Conservation (phyloP, 2,329 filamentous ascomycete genomes). For the Ustulina deusta region DNA sequence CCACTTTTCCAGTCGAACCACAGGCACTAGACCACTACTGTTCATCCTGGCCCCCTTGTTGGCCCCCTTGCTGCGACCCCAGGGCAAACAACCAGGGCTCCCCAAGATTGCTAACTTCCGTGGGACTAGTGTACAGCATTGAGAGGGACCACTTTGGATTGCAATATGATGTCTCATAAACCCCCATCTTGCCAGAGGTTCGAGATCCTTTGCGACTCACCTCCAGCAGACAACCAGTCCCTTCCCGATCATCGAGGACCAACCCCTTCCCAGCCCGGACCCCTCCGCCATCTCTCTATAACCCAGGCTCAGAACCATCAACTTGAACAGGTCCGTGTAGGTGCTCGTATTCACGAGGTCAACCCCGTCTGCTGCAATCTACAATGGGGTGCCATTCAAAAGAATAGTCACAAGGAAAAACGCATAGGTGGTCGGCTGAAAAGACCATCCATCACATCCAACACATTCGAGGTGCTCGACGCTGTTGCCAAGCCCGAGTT, state of each 20-base stretch:
- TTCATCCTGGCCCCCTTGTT: slow-evolving; percentile 36
- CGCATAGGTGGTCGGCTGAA: slow-evolving; percentile 41
- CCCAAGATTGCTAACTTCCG: slow-evolving; percentile 38
- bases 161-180: slow-evolving; percentile 43
- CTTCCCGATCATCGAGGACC: slow-evolving; percentile 29
- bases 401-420: slow-evolving; percentile 35
- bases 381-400: slow-evolving; percentile 36
- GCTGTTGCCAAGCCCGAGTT: slow-evolving; percentile 49
- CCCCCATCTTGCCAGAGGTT: slow-evolving; percentile 40
- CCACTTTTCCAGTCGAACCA: slow-evolving; percentile 10
- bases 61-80: slow-evolving; percentile 39
- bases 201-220: slow-evolving; percentile 48
- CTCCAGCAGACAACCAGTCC: slow-evolving; percentile 42
- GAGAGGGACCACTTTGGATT: slow-evolving; percentile 25
- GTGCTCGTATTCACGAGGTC: slow-evolving; percentile 33
- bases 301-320: slow-evolving; percentile 49
- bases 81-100: slow-evolving; percentile 30
- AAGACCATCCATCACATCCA: slow-evolving; percentile 44
- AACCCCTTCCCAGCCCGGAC: slow-evolving; percentile 34
- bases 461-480: slow-evolving; percentile 49
- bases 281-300: slow-evolving; percentile 50
- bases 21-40: neutral
- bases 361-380: slow-evolving; percentile 34
- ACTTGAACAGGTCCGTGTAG: slow-evolving; percentile 51
- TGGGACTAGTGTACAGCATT: slow-evolving; percentile 32